Base-by-base conservation (phyloP, 352 stramenopile species). In the Pythium biforme region DNA sequence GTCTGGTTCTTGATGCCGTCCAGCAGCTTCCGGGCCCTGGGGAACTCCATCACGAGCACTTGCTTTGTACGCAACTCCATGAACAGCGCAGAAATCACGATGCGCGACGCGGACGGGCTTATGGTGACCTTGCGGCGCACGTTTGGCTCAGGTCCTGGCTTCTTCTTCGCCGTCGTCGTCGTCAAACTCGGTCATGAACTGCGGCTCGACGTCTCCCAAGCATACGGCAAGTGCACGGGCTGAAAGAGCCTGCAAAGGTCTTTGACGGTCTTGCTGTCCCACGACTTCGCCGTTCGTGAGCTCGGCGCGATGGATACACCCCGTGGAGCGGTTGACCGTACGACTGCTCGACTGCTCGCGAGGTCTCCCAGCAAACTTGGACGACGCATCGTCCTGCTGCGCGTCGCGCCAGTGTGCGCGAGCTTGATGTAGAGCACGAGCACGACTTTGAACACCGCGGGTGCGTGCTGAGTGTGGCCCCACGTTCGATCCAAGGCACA, bases 161-260 rank as follows among this genome's bases (percentile, higher is more conserved):
- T 99, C 96, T 65, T 92, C 76, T 0, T 77, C 48, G n/a, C n/a
- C n/a, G n/a, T n/a, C n/a, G n/a, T n/a, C n/a, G 81, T 98, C 99
- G 69, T 99, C 94, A 74, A 99, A 99, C 75, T 99, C 96, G 22
- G 92, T 98, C 88, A 98, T 95, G 70, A 99, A 99, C 77, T 98
- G 95, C 62, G 96, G 96, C 76, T 99, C 95, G 47, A 99, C 93
- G 68, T 99, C 95, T 25, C 97, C 85, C 8, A 98, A 70, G 53
- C n/a, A n/a, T 94, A 92, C 22, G 91, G 87, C 46, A 98, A 75
- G 68, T 98, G 93, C 26, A 91, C 94, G 1, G 96, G 96, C 64
- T 98, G 94, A 40, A 97, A 97, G n/a, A 98, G 70, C 40, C 90
- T 73, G 61, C 90, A 97, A 71, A 99, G 98, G 49, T 95, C 83